Evolutionary conservation across 2,329 filamentous ascomycete genomes (phyloP), one percentile per base, ranked within the genome.

Genomic region (Aspergillus felis): DNA sequence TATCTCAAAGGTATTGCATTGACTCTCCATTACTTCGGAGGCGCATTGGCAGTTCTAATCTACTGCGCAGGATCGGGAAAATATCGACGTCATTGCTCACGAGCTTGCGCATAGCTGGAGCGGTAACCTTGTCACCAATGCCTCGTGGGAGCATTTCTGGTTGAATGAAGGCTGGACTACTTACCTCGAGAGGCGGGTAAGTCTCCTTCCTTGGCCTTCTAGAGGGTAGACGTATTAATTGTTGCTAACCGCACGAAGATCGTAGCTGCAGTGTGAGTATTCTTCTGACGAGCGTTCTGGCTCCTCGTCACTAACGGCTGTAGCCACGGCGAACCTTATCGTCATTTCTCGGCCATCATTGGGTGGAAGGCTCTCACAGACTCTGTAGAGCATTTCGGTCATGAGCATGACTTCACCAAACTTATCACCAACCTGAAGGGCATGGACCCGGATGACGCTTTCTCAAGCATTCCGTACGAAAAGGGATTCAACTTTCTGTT

Each of bases 401-500:
- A 85, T 53, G 89, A 95, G 63, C 92, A 96, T 71, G 89, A 93
- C 66, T 97, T 94, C 78, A 99, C 94, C 7, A 95, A 95, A 74
- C 83, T 99, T 54, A 86, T 96, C 64, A 84, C 92, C 59, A 87
- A 91, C 71, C 87, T 97, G 62, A 90, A 93, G 71, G 91, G 91
- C 57, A 88, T 94, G 64, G 93, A 97, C 67, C 94, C 94, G 0
- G 94, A 97, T 72, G 94, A 99, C 74, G 90, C 93, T 1, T 99
- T 97, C 78, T 95, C 90, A 64, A 89, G 86, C 27, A 82, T 97
- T 35, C 92, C 94, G 0, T 99, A 99, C 68, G 93, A 97, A 72
- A 97, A 99, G 77, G 93, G 93, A 3, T 97, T 96, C 76, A 90
- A 90, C 70, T 95, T 97, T 74, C 81, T 99, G 49, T 97, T 92